Percentiles rank a stretch among this genome's conserved stretches.
Evolutionary conservation across 1,139 yeast genomes (phyloP).

Genomic region (Pichia terricola): DNA sequence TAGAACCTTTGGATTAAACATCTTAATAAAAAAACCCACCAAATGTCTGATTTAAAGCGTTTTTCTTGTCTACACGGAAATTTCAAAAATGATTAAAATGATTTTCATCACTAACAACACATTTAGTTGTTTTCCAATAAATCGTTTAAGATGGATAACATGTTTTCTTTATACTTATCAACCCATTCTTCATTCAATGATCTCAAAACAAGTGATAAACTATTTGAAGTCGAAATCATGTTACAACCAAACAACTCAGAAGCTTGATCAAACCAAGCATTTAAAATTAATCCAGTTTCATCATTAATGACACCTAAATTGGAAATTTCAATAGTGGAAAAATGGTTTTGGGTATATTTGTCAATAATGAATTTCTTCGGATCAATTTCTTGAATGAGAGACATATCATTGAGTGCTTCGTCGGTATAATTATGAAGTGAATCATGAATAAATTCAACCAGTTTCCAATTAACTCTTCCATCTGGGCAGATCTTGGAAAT

Average conservation of each 20-base stretch:
- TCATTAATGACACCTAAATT: conserved; percentile 6
- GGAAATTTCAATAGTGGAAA: conserved; percentile 6
- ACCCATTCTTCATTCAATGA: conserved; percentile 8
- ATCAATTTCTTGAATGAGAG: conserved; percentile 7
- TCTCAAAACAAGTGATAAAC: conserved; percentile 3
- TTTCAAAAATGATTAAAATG: no score
- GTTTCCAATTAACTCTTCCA: conserved; percentile 8
- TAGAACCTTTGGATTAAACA: no score
- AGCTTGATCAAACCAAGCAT: conserved; percentile 12
- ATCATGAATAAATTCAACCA: conserved; percentile 9
- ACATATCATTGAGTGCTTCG: conserved; percentile 8
- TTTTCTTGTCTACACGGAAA: no score
- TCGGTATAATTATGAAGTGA: conserved; percentile 6
- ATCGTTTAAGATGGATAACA: no score
- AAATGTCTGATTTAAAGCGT: no score
- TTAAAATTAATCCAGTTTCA: not conserved
- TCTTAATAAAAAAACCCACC: no score
- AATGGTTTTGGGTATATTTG: conserved; percentile 1
- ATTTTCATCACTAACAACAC: no score
- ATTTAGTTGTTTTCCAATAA: no score
- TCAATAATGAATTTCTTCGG: conserved; percentile 5
- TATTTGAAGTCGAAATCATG: conserved; percentile 8
- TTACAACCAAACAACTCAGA: conserved; percentile 8
- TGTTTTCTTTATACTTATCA: not conserved
- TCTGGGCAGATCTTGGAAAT: conserved; percentile 2